Base-by-base conservation (phyloP, 2,329 filamentous ascomycete species). In the Hypoxylon sp. region DNA sequence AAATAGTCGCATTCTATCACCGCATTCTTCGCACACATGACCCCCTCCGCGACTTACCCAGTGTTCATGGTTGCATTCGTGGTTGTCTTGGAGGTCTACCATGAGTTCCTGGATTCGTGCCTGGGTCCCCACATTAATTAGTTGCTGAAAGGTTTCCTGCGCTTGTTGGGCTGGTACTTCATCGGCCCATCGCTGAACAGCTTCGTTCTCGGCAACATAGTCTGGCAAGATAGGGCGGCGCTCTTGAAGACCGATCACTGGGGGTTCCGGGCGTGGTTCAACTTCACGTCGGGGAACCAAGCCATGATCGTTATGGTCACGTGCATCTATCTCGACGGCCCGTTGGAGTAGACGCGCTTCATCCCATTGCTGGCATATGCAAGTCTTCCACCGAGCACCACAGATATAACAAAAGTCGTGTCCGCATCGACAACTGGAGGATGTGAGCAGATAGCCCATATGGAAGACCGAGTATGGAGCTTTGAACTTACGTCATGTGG, bases 401-500 rank as follows among this genome's bases (percentile, higher is more conserved):
- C 72, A 74, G 0, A 59, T 10, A 37, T 74, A 74, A 1, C 62
- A 76, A 39, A 74, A 88, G n/a, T 86, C 31, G 0, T 77, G 72
- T 0, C 79, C 72, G 54, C 86, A 88, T 1, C 55, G 75, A 54
- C 85, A 88, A 0, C 81, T 86, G 80, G 13, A 22, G 29, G 55
- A 47, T 13, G 33, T 47, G 37, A 52, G 51, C n/a, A 51, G 54
- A 26, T 22, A 31, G 22, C 44, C 13, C 31, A 44, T 31, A 6
- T 31, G 29, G 29, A 17, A 42, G 65, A 47, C 42, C 19, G 19
- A 22, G 19, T 22, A 22, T 22, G 26, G 24, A n/a, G 13, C 17
- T 50, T 5, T 11, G 13, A 8, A 83, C 84, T 72, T 72, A 90
- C 87, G 68, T 86, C 3, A 90, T 89, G 60, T 90, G 87, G 58